Percentiles rank a stretch among this genome's conserved stretches.
These are phyloP conservation scores for Schizosaccharomyces pombe DNA, from an alignment of 805 yeast species.

Conservation along the genomic window DNA sequence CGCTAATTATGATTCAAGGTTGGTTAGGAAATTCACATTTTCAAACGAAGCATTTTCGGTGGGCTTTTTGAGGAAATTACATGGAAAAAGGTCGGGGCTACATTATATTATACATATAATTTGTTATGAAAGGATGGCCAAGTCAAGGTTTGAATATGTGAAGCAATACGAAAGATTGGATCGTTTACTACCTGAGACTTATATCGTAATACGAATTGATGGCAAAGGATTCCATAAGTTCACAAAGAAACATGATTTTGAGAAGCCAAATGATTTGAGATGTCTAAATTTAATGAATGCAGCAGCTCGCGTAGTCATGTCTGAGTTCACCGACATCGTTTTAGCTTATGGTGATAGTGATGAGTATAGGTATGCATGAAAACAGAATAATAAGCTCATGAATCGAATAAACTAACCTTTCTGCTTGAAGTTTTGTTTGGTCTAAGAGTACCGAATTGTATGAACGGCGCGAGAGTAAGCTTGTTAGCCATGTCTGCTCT, in stretches of 20 bases:
- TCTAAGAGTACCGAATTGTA: neutral
- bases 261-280: conserved; percentile 63
- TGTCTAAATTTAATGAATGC: conserved; percentile 65
- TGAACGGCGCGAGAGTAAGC: conserved; percentile 24
- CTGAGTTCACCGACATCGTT: conserved; percentile 43
- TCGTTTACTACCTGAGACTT: conserved; percentile 50
- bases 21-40: neutral
- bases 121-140: conserved; percentile 26
- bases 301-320: conserved; percentile 45
- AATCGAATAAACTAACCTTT: neutral
- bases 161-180: conserved; percentile 55
- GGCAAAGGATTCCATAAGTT: conserved; percentile 81
- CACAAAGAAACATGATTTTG: conserved; percentile 46
- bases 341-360: conserved; percentile 90
- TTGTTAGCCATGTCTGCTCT: conserved; percentile 62
- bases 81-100: too few relatives aligned
- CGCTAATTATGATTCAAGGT: too few relatives aligned
- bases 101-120: too few relatives aligned
- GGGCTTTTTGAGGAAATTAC: too few relatives aligned
- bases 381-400: too few relatives aligned
- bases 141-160: conserved; percentile 72
- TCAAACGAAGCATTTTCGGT: too few relatives aligned
- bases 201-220: conserved; percentile 66
- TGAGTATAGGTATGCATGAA: conserved; percentile 29
- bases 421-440: neutral